Base-by-base conservation (phyloP, 768 basidiomycete genomes). In the Kwoniella dejecticola region DNA sequence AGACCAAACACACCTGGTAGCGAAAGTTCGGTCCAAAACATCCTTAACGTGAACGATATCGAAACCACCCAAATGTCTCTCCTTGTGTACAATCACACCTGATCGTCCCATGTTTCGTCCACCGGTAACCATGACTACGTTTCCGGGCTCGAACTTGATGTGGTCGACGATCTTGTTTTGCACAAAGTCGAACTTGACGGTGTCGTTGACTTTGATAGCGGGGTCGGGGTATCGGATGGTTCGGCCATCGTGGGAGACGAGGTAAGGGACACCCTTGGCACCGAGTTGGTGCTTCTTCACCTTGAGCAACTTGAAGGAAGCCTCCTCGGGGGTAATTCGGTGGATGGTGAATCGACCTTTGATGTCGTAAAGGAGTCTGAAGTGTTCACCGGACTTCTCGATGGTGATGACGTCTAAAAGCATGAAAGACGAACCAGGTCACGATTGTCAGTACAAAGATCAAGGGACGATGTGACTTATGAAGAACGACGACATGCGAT, bases 211-310 rank as follows among this genome's bases (percentile, higher is more conserved):
- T 76, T 84, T 86, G 86, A 99, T 92, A 72, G 82, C 80, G 29
- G 96, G 96, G 81, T 99, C 96, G 71, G 96, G 95, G 83, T 97
- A 99, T 67, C 96, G 94, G 83, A 99, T 98, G 68, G 96, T 99
- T 80, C 96, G 92, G 54, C 96, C 96, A 77, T 99, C 96, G 83
- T 99, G 96, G 70, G 95, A 97, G 82, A 97, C 91, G 71, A 99
- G 84, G 84, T 94, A 88, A 56, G 96, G 96, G 49, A 99, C 93
- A 72, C 93, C 93, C 79, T 90, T 89, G 70, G 86, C 84, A 63
- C 96, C 96, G 69, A 98, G 83, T 66, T 92, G 91, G 41, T 95
- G 89, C 72, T 87, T 88, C 80, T 87, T 86, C 74, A 99, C 96
- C 69, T 81, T 81, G 79, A 90, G 85, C 77, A 99, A 91, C 82